Conservation (phyloP, 1,284 basidiomycete genomes). For the Uromyces viciae-fabae region DNA sequence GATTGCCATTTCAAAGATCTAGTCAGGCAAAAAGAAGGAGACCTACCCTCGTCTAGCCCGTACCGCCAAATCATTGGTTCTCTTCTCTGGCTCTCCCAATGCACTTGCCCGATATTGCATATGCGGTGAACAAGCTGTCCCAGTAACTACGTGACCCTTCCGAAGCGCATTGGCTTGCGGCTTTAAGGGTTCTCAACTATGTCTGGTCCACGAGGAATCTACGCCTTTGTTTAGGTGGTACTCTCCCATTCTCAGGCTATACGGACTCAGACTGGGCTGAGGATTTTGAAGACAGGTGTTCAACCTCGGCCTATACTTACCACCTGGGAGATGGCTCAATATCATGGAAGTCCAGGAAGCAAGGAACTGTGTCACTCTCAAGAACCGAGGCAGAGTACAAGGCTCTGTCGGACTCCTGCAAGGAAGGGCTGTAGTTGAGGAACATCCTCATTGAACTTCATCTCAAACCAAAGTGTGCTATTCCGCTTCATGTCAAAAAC, state of each 20-base stretch:
- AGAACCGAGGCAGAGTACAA: conserved; percentile 24
- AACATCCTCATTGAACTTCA: background rate
- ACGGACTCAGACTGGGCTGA: conserved; percentile 1
- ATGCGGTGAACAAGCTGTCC: conserved; percentile 8
- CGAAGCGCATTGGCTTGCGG: background rate
- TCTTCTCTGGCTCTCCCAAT: conserved; percentile 7
- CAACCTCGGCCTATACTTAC: conserved; percentile 18
- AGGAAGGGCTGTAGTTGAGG: background rate
- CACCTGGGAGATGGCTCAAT: background rate
- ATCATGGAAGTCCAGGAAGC: conserved; percentile 10
- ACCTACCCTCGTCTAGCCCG: background rate
- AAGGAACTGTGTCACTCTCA: background rate
- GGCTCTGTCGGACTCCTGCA: conserved; percentile 1
- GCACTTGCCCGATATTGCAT: background rate
- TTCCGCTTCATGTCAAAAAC: background rate
- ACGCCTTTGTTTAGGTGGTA: background rate
- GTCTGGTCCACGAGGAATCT: background rate
- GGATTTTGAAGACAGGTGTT: background rate
- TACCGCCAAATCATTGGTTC: background rate
- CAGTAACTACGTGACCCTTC: conserved; percentile 12
- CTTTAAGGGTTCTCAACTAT: background rate
- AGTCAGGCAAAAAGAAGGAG: background rate
- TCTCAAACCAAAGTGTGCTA: background rate
- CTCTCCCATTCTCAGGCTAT: background rate
- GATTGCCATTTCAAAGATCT: background rate